Evolutionary conservation across 2,329 filamentous ascomycete species (phyloP).

Genomic region (Venturia effusa): DNA sequence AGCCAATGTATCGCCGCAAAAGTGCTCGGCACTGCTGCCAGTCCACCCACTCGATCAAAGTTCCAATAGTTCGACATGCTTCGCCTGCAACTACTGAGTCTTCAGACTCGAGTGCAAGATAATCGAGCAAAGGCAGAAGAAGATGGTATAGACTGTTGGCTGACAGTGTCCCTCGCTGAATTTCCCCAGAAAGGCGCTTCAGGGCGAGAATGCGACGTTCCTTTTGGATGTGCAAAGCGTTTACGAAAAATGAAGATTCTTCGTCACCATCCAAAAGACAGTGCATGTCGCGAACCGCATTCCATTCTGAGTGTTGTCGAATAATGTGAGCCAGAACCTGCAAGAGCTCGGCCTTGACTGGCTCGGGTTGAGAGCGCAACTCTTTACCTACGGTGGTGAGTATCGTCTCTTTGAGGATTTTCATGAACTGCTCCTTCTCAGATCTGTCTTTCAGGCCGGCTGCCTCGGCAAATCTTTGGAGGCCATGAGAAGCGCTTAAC

Average conservation of each 20-base stretch:
- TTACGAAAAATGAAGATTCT: slow-evolving; percentile 80
- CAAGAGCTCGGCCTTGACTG: slow-evolving; percentile 73
- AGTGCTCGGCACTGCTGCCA: slow-evolving; percentile 86
- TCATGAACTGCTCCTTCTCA: slow-evolving; percentile 40
- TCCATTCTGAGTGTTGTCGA: slow-evolving; percentile 57
- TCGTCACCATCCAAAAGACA: slow-evolving; percentile 64
- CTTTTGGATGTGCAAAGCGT: slow-evolving; percentile 81
- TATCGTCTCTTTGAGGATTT: slow-evolving; percentile 53
- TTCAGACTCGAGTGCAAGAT: slow-evolving; percentile 78
- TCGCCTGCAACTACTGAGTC: slow-evolving; percentile 70
- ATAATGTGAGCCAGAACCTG: slow-evolving; percentile 71
- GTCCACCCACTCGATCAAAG: slow-evolving; percentile 64
- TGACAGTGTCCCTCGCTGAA: slow-evolving; percentile 47
- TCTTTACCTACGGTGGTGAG: slow-evolving; percentile 69
- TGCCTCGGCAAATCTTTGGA: slow-evolving; percentile 65
- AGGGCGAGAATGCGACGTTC: slow-evolving; percentile 78
- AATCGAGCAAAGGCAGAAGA: slow-evolving; percentile 83
- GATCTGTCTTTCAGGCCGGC: slow-evolving; percentile 39
- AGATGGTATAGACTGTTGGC: slow-evolving; percentile 75
- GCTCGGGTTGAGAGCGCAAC: slow-evolving; percentile 66
- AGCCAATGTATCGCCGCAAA: slow-evolving; percentile 72
- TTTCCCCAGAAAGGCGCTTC: slow-evolving; percentile 61
- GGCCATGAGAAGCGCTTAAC: slow-evolving; percentile 64
- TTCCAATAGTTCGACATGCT: slow-evolving; percentile 68
- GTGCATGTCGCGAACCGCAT: slow-evolving; percentile 62